A percentile compares a stretch with the other conserved stretches of the same genome.
phyloP scores from a whole-genome alignment of 1,139 yeast species.

The Kodamaea arcana region DNA sequence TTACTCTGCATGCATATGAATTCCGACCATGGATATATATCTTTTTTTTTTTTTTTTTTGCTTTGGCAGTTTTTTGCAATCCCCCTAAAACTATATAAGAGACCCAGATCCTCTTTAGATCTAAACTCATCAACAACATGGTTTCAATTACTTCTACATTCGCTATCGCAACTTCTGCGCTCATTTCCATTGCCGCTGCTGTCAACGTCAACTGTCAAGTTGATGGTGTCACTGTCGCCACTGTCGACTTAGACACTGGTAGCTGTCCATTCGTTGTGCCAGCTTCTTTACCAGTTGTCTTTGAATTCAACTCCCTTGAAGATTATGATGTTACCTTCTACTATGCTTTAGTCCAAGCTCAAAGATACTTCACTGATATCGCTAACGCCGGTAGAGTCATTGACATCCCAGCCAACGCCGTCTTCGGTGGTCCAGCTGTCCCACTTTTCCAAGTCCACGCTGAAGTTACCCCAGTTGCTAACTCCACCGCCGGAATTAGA shows the following conservation, averaged over 20 bases:
- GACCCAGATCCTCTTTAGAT: neutral
- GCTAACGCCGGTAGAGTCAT: conserved; percentile 33
- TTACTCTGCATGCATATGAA: neutral
- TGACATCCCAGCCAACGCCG: conserved; percentile 28
- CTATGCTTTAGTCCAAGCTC: conserved; percentile 25
- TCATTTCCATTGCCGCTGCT: conserved; percentile 22
- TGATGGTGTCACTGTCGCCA: conserved; percentile 28
- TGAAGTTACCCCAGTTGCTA: conserved; percentile 27
- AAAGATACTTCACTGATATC: conserved; percentile 33
- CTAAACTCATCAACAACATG: conserved; percentile 6
- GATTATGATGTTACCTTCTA: conserved; percentile 36
- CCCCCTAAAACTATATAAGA: neutral
- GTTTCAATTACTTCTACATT: conserved; percentile 13
- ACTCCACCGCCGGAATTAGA: conserved; percentile 43
- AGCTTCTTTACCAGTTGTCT: conserved; percentile 21
- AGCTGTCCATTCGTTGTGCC: conserved; percentile 39
- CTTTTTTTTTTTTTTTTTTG: too few relatives aligned
- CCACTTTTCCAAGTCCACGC: conserved; percentile 31
- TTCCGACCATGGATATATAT: neutral
- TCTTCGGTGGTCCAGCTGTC: conserved; percentile 22
- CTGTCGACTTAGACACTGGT: conserved; percentile 42
- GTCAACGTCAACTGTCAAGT: conserved; percentile 36
- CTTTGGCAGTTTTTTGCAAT: neutral
- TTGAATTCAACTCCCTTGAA: conserved; percentile 25
- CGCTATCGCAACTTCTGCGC: conserved; percentile 14